Evolutionary conservation across 352 stramenopile genomes (phyloP), one percentile per base, ranked within the genome.

Genomic region (Pythium apleroticum): DNA sequence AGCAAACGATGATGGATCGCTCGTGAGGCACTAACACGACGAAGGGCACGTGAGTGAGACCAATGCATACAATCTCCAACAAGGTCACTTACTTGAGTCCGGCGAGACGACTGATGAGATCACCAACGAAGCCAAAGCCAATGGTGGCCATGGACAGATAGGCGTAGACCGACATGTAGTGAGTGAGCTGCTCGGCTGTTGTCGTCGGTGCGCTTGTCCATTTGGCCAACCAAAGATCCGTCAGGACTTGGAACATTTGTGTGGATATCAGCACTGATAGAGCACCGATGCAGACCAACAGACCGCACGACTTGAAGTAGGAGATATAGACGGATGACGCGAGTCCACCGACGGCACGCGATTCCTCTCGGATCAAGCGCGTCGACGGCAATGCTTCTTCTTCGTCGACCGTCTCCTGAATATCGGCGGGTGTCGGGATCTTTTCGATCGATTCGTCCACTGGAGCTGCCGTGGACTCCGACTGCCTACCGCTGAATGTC

Each of bases 161-260:
- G 20, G 74, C 78, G 59, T 90, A 90, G 1, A 88, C 64, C 1
- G 66, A 64, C 19, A 91, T 61, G 17, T 85, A 88, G 39, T 84
- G 78, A 6, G 62, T 69, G 15, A 87, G 63, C 33, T 75, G 62
- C 2, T 55, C 43, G 7, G 58, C 58, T 25, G 67, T 66, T 3
- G 68, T 56, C 15, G 63, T 60, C 19, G 71, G 20, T 59, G n/a
- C 30, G 33, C 63, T 72, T 0, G 79, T 88, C 81, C 83, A 92
- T 25, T 73, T 69, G 3, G 75, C 81, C 28, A 92, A 57, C 83
- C 83, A 92, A 25, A 92, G 68, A 66, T 89, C 81, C 4, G 72
- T 89, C 24, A 80, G 75, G 27, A 92, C 66, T 24, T 74, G 76
- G 1, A 75, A 74, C 4, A 88, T 31, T 52, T 91, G 83, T 4